A percentile compares a stretch with the other conserved stretches of the same genome.
Evolutionary conservation across 768 basidiomycete genomes (phyloP).

Genomic region (Russula virescens): DNA sequence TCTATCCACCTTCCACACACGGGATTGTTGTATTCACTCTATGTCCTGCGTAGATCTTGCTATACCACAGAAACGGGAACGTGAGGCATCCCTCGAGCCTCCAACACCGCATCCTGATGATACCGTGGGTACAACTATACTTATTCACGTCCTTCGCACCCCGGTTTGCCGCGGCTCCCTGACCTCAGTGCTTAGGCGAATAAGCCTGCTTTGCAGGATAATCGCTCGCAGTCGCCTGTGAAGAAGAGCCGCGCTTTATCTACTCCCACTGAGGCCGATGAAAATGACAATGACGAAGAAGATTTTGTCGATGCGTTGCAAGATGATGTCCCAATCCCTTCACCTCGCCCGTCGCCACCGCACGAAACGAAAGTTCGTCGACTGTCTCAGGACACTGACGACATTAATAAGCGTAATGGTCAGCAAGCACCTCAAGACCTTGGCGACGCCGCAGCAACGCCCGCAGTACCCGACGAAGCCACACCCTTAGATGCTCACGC

Average conservation of each 20-base stretch:
- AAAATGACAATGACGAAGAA: constrained; percentile 44
- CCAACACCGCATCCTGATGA: constrained; percentile 33
- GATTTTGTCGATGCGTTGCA: constrained; percentile 19
- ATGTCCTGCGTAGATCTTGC: constrained; percentile 44
- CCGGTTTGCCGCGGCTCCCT: background rate
- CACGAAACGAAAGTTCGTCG: constrained; percentile 73
- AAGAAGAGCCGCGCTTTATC: constrained; percentile 70
- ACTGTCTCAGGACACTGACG: constrained; percentile 75
- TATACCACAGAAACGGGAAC: constrained; percentile 53
- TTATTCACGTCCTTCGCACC: background rate
- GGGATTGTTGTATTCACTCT: background rate
- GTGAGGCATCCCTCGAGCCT: constrained; percentile 74
- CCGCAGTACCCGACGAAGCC: constrained; percentile 6
- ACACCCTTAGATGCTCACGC: constrained; percentile 31
- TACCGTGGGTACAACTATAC: constrained; percentile 28
- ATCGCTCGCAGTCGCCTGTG: constrained; percentile 55
- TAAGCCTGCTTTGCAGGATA: constrained; percentile 33
- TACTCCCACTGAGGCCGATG: constrained; percentile 48
- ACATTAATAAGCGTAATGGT: constrained; percentile 62
- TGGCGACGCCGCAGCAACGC: background rate
- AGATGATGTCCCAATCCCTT: constrained; percentile 30
- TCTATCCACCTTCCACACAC: background rate
- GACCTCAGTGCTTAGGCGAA: background rate
- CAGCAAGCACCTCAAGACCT: constrained; percentile 27
- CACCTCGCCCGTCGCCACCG: constrained; percentile 48